Conservation (phyloP, 768 basidiomycete genomes). For the Pleurotus eryngii region DNA sequence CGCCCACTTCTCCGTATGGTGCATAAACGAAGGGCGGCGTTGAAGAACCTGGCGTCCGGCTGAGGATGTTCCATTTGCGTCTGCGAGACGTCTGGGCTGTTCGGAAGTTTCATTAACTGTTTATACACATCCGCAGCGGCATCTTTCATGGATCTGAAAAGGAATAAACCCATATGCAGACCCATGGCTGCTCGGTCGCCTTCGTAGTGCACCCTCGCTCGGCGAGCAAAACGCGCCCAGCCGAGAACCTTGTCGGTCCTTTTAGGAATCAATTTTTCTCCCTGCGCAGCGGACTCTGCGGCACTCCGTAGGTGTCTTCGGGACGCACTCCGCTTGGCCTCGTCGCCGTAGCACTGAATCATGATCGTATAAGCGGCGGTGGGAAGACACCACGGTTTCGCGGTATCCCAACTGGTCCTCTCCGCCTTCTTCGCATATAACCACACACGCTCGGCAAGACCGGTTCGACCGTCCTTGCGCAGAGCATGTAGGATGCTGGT, state of each 20-base stretch:
- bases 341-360: slow-evolving; percentile 55
- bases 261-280: slow-evolving; percentile 1
- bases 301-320: slow-evolving; percentile 15
- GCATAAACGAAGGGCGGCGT: slow-evolving; percentile 51
- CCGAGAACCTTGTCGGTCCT: slow-evolving; percentile 11
- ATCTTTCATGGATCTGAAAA: slow-evolving; percentile 10
- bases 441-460: slow-evolving; percentile 65
- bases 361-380: slow-evolving; percentile 70
- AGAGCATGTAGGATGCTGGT: slow-evolving; percentile 58
- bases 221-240: slow-evolving; percentile 10
- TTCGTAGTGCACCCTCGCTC: not conserved
- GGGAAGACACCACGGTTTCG: slow-evolving; percentile 60
- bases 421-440: slow-evolving; percentile 58
- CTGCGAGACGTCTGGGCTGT: slow-evolving; percentile 9
- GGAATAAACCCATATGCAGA: slow-evolving; percentile 8
- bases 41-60: slow-evolving; percentile 69
- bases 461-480: slow-evolving; percentile 48
- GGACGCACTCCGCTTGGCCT: slow-evolving; percentile 28
- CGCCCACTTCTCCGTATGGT: slow-evolving; percentile 12
- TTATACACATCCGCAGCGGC: slow-evolving; percentile 17
- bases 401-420: slow-evolving; percentile 42
- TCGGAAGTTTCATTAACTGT: slow-evolving; percentile 9
- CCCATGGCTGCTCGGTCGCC: slow-evolving; percentile 2
- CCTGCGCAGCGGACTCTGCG: slow-evolving; percentile 16
- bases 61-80: slow-evolving; percentile 29